Evolutionary conservation across 352 stramenopile species (phyloP), one percentile per base, ranked within the genome.

Genomic region (Bremia lactucae): DNA sequence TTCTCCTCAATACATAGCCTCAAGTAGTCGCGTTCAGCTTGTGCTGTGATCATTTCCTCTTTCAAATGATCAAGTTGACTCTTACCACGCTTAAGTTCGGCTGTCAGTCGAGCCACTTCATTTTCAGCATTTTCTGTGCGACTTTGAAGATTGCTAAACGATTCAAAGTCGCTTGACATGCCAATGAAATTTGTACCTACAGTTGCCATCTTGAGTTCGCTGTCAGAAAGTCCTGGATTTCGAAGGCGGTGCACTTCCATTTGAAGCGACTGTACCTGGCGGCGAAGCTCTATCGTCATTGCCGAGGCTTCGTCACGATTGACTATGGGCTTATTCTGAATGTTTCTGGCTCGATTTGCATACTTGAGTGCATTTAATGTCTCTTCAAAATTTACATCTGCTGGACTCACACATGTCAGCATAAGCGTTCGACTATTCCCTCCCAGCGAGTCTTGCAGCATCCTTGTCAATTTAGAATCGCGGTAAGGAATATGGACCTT

Each of bases 391-490:
- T 96, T 94, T 22, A 87, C 78, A 25, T 94, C 83, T 4, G 87
- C 83, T 26, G 89, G 88, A 40, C 83, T 95, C 25, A 96, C 87
- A 59, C 89, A 97, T 28, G 79, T 87, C 0, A 97, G 60, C 78
- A 97, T 95, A 6, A 96, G 45, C 24, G 89, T 97, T 21, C 84
- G 68, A 47, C 78, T 95, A 52, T 96, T 96, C 14, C 88, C 88
- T 45, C 89, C 89, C 3, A 97, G 55, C 2, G 67, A 90, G 47
- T 97, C 90, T 49, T 97, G 90, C 11, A 97, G 63, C 73, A 96
- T 88, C 13, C 88, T 75, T 23, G 91, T 97, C 23, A 97, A 67
- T 61, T 97, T 97, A 4, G 83, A 96, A 59, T 97, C 89, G 24
- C 91, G 83, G 46, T 97, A 97, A 2, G 89, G 91, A 4, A 97